Evolutionary conservation across 164 flowering plant species (phyloP).

Genomic region (Warburgia ugandensis): DNA sequence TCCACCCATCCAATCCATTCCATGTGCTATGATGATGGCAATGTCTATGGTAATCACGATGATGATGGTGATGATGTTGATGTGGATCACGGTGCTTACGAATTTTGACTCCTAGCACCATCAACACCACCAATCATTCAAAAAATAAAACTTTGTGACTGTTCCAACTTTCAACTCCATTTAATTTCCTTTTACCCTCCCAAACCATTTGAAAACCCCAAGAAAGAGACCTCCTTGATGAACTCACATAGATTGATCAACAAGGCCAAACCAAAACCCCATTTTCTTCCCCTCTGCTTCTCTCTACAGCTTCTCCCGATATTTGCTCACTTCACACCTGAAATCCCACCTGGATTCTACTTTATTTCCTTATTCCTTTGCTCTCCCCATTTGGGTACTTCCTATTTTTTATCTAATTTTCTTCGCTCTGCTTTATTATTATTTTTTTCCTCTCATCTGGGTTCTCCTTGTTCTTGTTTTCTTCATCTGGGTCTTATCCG

Average conservation of each 20-base stretch:
- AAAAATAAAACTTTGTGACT: neutral
- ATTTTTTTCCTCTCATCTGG: neutral
- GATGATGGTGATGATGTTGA: slow-evolving; percentile 5
- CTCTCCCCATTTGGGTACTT: slow-evolving; percentile 8
- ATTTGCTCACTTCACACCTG: neutral
- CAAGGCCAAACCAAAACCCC: neutral
- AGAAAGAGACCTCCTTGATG: slow-evolving; percentile 18
- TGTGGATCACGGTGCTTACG: neutral
- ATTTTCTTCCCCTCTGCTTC: neutral
- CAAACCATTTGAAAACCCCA: slow-evolving; percentile 33
- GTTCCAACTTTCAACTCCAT: slow-evolving; percentile 9
- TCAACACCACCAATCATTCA: slow-evolving; percentile 15
- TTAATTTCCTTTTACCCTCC: slow-evolving; percentile 24
- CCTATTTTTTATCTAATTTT: neutral
- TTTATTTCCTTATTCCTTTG: neutral
- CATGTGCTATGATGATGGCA: neutral
- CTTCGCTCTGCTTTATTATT: slow-evolving; percentile 17
- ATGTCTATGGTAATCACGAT: neutral
- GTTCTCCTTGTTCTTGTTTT: slow-evolving; percentile 2
- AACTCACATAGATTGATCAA: slow-evolving; percentile 12
- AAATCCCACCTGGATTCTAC: slow-evolving; percentile 1
- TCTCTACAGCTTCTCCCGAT: neutral
- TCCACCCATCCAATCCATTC: slow-evolving; percentile 3
- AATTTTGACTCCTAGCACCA: slow-evolving; percentile 1
- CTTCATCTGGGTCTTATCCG: neutral